phyloP scores from a whole-genome alignment of 352 stramenopile genomes.

The Phytophthora pluvialis region DNA sequence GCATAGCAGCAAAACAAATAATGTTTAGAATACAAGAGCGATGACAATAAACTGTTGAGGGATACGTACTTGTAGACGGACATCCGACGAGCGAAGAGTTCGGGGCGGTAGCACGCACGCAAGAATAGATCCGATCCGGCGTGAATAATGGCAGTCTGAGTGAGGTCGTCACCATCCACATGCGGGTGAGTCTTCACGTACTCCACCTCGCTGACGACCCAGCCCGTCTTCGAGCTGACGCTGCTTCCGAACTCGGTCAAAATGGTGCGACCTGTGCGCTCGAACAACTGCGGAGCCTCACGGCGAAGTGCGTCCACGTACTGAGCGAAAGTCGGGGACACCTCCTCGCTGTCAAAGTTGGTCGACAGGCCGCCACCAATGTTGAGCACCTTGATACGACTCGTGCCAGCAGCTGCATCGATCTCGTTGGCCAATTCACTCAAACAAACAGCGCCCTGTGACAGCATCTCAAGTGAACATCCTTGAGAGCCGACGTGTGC shows the following conservation, averaged over 20 bases:
- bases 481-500: constrained; percentile 90
- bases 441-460: constrained; percentile 67
- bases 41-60: background rate
- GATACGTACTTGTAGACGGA: constrained; percentile 82
- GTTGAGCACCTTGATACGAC: constrained; percentile 86
- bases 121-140: constrained; percentile 92
- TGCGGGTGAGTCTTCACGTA: constrained; percentile 84
- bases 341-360: constrained; percentile 86
- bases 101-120: constrained; percentile 85
- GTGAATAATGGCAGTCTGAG: constrained; percentile 87
- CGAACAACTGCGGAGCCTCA: constrained; percentile 83
- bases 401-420: constrained; percentile 68
- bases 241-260: constrained; percentile 93
- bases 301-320: constrained; percentile 83
- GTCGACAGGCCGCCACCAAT: constrained; percentile 91
- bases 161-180: constrained; percentile 38
- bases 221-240: constrained; percentile 87
- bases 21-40: constrained; percentile 7
- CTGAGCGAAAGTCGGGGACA: constrained; percentile 76
- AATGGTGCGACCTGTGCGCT: constrained; percentile 74
- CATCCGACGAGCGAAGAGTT: constrained; percentile 80
- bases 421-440: constrained; percentile 88
- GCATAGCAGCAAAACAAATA: constrained; percentile 6
- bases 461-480: constrained; percentile 88
- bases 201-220: constrained; percentile 90